Evolutionary conservation across 306 rosid species (phyloP).

Genomic region (Citrullus amarus): DNA sequence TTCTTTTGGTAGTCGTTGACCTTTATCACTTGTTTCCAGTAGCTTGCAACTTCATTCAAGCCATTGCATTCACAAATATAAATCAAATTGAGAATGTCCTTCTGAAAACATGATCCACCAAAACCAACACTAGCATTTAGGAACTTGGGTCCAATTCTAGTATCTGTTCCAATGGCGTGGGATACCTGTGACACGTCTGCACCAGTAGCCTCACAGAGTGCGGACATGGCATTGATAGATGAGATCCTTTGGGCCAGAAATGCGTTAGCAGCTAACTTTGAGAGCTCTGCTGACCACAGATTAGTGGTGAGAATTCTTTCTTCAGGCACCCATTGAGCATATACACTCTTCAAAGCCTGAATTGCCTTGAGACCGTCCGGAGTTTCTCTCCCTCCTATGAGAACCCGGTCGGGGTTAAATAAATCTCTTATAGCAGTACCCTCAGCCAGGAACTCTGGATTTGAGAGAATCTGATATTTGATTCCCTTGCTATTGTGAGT

Average conservation of each 20-base stretch:
- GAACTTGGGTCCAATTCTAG: conserved; percentile 55
- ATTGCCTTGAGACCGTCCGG: conserved; percentile 45
- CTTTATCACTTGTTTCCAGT: conserved; percentile 70
- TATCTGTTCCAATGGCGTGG: conserved; percentile 54
- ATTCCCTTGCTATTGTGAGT: conserved; percentile 45
- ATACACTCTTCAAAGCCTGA: conserved; percentile 43
- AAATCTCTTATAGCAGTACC: conserved; percentile 77
- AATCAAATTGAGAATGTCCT: conserved; percentile 69
- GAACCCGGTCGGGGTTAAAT: conserved; percentile 55
- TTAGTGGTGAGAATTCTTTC: conserved; percentile 62
- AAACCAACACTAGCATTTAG: conserved; percentile 80
- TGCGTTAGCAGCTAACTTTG: conserved; percentile 80
- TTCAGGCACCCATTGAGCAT: conserved; percentile 63
- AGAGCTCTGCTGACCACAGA: conserved; percentile 72
- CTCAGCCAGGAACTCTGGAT: conserved; percentile 81
- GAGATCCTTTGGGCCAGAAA: conserved; percentile 77
- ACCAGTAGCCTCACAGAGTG: conserved; percentile 77
- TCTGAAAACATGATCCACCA: conserved; percentile 85
- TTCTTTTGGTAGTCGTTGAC: conserved; percentile 81
- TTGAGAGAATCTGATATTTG: conserved; percentile 55
- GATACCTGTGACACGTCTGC: conserved; percentile 66
- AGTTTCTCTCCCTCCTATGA: conserved; percentile 61
- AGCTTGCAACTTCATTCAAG: conserved; percentile 53
- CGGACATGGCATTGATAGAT: conserved; percentile 75
- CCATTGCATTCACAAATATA: conserved; percentile 80